Base-by-base conservation (phyloP, 352 stramenopile genomes). In the Pythium plurisporium region DNA sequence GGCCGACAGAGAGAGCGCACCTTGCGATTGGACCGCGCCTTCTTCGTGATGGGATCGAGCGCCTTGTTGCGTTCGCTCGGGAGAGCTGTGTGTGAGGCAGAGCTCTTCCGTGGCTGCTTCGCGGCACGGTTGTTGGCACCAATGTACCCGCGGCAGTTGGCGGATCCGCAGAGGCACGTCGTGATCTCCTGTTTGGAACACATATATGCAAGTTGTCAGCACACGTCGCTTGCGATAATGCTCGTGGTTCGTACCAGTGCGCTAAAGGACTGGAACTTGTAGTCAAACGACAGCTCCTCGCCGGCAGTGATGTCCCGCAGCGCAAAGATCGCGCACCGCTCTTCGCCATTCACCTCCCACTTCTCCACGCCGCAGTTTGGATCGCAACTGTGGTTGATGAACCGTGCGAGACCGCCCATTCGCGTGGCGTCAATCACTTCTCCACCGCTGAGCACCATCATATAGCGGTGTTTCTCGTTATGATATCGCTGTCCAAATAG, bases 311-410 rank as follows among this genome's bases (percentile, higher is more conserved):
- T 97, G 60, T 95, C 75, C 26, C 78, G 80, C 56, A 92, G 82
- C 17, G 93, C 85, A 57, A 98, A 98, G 65, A 98, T 97, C n/a
- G 87, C 94, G 53, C 97, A 97, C n/a, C 91, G 82, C 72, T 97
- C 93, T 64, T 89, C 86, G 44, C 91, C 86, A 60, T 96, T 86
- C 11, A 97, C 77, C 23, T 95, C 89, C 74, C 96, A 97, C 30
- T 98, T 98, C 69, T 98, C 86, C 23, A 96, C 96, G 31, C 84
- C 81, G 69, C 92, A 98, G 69, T 98, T 98, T 12, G 72, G 85
- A n/a, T 94, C 76, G 62, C 92, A 98, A 67, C 90, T 98, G 62
- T 97, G 89, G 70, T 98, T 98, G 58, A 98, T 97, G 57, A 98
- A 98, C 40, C 95, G 82, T 27, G 91, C 91, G 33, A 96, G 79